A percentile compares a stretch with the other conserved stretches of the same genome.
phyloP scores from a whole-genome alignment of 768 basidiomycete species.

The Tylopilus subfusipes region DNA sequence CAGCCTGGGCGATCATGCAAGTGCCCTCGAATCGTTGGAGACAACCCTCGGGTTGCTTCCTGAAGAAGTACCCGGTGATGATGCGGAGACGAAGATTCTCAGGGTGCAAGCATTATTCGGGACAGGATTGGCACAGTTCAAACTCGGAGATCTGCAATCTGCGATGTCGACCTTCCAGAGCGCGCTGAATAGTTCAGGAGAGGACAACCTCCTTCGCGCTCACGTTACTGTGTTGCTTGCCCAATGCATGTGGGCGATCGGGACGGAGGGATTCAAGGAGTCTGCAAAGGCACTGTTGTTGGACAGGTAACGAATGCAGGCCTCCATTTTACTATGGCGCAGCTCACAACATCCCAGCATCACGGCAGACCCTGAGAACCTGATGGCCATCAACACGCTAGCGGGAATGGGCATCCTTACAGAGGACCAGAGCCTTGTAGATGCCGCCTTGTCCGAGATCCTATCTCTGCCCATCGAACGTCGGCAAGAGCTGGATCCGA shows the following conservation, averaged over 20 bases:
- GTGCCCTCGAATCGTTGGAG: constrained; percentile 67
- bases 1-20: too few relatives aligned
- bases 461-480: constrained; percentile 64
- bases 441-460: constrained; percentile 84
- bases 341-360: constrained; percentile 49
- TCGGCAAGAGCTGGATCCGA: constrained; percentile 63
- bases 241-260: constrained; percentile 80
- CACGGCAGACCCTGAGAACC: constrained; percentile 69
- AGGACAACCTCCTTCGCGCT: constrained; percentile 49
- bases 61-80: constrained; percentile 39
- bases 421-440: constrained; percentile 72
- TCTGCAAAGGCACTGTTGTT: constrained; percentile 74
- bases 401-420: constrained; percentile 89
- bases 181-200: constrained; percentile 54
- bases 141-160: constrained; percentile 53
- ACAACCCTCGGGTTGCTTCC: constrained; percentile 67
- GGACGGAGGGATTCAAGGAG: constrained; percentile 71
- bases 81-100: constrained; percentile 38
- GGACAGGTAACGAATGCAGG: constrained; percentile 59
- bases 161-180: constrained; percentile 68
- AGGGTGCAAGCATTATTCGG: constrained; percentile 67
- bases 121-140: constrained; percentile 68
- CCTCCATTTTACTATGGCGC: background rate
- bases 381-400: constrained; percentile 77
- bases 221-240: constrained; percentile 79